Evolutionary conservation across 2,329 filamentous ascomycete species (phyloP), one percentile per base, ranked within the genome.

Genomic region (Phoma sp.): DNA sequence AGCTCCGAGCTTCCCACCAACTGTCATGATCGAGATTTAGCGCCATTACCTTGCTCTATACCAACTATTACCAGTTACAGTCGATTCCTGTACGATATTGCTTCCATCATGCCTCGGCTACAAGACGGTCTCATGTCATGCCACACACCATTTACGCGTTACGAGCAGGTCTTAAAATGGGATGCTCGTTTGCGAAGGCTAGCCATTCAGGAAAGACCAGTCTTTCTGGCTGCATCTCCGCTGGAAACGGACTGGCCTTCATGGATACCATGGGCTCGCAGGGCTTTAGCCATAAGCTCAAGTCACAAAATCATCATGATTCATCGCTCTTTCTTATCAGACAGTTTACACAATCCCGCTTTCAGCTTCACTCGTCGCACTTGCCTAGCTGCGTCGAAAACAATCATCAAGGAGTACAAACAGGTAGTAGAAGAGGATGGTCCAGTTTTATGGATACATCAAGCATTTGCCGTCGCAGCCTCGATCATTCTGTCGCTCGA

Each of bases 271-370:
- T 78, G 76, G 76, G 75, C 73, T 6, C 63, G 74, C 43, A 64
- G 72, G 21, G 70, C 72, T n/a, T 43, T 77, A 10, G 67, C 74
- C 0, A 74, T 77, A 17, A 74, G 73, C 46, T 68, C 73, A 13
- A 53, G 73, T 1, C 75, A 78, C 39, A 78, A 78, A 51, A 74
- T 77, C 24, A 77, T 78, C 50, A 77, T 77, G 75, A 76, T 77
- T n/a, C 74, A 76, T 43, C 65, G 76, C 5, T 75, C 73, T 29
- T 78, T 77, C 38, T 55, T 77, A 2, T 70, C 74, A 9, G 51
- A 71, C 10, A 76, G 72, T 13, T 77, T 78, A 43, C 73, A 71
- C 0, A 77, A 76, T 27, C 66, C 70, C 0, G 69, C 71, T 3
- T 78, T 77, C 47, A 64, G 63, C 0, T 74, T 77, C 32, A 78